These are phyloP conservation scores for Mortierella claussenii DNA, from an alignment of 192 early-diverging fungal genomes.

Conservation along the genomic window DNA sequence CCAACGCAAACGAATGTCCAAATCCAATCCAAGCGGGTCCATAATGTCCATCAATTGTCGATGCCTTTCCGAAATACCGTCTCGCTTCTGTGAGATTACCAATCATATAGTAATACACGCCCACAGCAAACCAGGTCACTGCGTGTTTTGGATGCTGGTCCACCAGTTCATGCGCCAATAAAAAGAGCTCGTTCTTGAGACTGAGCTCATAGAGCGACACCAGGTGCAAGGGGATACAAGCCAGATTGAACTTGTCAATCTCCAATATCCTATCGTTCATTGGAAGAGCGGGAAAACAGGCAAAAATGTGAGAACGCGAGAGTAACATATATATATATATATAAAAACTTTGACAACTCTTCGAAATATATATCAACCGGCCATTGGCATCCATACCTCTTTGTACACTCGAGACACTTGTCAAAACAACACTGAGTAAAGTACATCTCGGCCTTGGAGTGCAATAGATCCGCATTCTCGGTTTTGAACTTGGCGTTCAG, in stretches of 20 bases:
- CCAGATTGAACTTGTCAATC: conserved; percentile 66
- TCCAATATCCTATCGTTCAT: conserved; percentile 63
- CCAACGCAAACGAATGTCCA: conserved; percentile 80
- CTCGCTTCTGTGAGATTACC: conserved; percentile 70
- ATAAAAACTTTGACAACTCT: too few species aligned
- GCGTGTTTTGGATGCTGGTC: conserved; percentile 66
- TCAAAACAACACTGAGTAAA: conserved; percentile 59
- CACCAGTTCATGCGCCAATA: conserved; percentile 77
- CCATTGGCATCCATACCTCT: conserved; percentile 45
- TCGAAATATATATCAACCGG: neutral
- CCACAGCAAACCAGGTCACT: conserved; percentile 81
- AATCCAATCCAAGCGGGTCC: conserved; percentile 83
- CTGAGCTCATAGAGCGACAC: conserved; percentile 73
- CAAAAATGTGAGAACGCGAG: neutral
- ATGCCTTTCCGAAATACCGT: conserved; percentile 72
- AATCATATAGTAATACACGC: conserved; percentile 77
- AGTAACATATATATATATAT: neutral
- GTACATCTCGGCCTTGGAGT: conserved; percentile 66
- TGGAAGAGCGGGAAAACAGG: neutral
- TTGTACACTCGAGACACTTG: conserved; percentile 59
- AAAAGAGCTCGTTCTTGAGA: conserved; percentile 74
- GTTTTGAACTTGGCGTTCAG: conserved; percentile 53
- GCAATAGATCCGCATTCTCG: conserved; percentile 61
- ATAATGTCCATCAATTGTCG: conserved; percentile 68
- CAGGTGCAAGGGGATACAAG: conserved; percentile 71